Evolutionary conservation across 176 grass and related monocot species (phyloP).

Genomic region (Tuctoria greenei): DNA sequence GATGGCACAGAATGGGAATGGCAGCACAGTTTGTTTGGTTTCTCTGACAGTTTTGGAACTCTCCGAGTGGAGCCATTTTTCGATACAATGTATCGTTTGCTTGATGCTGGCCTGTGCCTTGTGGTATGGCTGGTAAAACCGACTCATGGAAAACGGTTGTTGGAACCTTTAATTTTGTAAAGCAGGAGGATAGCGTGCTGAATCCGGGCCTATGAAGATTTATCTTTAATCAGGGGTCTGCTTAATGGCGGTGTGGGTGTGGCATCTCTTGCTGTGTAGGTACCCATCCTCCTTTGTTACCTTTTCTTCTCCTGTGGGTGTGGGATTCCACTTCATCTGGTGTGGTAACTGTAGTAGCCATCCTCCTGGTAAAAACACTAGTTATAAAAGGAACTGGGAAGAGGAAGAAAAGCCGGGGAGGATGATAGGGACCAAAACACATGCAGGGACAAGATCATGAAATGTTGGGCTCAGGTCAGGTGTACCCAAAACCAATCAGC

Average conservation of each 20-base stretch:
- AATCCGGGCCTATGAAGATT: not conserved
- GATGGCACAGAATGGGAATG: too few species aligned
- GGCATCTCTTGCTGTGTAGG: constrained; percentile 20
- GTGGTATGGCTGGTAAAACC: not conserved
- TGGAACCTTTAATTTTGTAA: constrained; percentile 17
- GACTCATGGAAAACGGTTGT: not conserved
- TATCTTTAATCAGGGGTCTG: constrained; percentile 37
- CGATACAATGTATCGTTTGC: not conserved
- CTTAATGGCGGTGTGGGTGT: not conserved
- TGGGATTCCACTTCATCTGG: not conserved
- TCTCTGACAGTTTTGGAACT: not conserved
- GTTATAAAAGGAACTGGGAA: not conserved
- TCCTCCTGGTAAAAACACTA: not conserved
- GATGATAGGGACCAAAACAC: constrained; percentile 3
- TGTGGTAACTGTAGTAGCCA: not conserved
- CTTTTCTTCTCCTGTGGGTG: constrained; percentile 30
- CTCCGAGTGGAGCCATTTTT: not conserved
- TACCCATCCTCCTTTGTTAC: not conserved
- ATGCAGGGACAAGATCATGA: not conserved
- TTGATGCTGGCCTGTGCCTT: not conserved
- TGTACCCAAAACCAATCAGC: not conserved
- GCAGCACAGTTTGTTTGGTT: not conserved
- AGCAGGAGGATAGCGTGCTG: not conserved
- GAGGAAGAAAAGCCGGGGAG: not conserved
- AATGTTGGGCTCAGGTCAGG: constrained; percentile 6